Conservation (phyloP, 2,329 filamentous ascomycete genomes). For the Penicillium hordei region DNA sequence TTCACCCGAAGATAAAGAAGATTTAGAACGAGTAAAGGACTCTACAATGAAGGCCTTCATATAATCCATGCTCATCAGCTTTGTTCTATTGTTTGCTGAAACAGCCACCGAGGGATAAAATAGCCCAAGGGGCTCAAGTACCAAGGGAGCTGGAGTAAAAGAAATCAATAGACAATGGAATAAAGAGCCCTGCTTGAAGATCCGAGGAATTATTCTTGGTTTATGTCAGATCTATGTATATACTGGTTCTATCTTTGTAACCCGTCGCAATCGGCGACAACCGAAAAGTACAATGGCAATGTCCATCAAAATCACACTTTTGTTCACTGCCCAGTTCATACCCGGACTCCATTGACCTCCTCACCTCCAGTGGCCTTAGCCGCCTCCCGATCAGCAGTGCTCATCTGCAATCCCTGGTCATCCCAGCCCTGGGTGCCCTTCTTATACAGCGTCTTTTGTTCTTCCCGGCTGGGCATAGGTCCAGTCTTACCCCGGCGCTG, state of each 20-base stretch:
- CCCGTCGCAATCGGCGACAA: not conserved
- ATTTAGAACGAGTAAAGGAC: not conserved
- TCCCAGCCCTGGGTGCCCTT: conserved; percentile 45
- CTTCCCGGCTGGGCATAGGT: conserved; percentile 34
- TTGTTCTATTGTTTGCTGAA: conserved; percentile 5
- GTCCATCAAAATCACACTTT: conserved; percentile 1
- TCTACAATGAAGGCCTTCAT: not conserved
- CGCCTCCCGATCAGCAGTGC: conserved; percentile 35
- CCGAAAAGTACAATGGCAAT: not conserved
- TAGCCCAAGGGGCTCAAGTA: not conserved
- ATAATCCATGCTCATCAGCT: not conserved
- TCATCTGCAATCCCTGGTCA: conserved; percentile 43
- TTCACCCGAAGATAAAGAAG: not conserved
- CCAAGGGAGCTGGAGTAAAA: not conserved
- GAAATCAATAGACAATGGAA: not conserved
- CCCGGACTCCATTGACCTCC: conserved; percentile 34
- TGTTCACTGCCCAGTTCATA: conserved; percentile 18
- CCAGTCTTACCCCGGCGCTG: conserved; percentile 41
- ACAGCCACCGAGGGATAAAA: not conserved
- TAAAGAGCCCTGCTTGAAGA: not conserved
- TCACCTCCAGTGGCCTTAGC: conserved; percentile 35
- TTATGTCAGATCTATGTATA: conserved; percentile 7
- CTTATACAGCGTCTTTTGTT: conserved; percentile 42
- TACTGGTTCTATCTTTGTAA: conserved; percentile 9
- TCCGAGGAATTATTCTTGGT: not conserved